A percentile compares a stretch with the other conserved stretches of the same genome.
Conservation (phyloP, 1,139 yeast genomes). For the Yamadazyma epiphylla region DNA sequence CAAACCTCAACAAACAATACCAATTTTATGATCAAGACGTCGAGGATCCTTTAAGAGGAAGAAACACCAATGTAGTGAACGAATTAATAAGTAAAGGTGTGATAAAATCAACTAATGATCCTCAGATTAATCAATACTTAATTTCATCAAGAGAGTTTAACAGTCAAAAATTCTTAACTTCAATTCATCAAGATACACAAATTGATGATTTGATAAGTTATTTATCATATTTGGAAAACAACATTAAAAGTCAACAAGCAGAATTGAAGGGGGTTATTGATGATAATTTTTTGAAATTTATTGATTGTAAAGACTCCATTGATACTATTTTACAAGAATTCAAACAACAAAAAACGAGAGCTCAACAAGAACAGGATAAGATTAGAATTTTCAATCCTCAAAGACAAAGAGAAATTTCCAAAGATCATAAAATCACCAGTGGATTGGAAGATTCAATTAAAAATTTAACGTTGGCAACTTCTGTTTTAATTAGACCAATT, state of each 20-base stretch:
- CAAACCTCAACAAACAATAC: conserved; percentile 4
- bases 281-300: conserved; percentile 69
- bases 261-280: conserved; percentile 67
- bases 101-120: conserved; percentile 36
- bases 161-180: conserved; percentile 63
- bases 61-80: conserved; percentile 40
- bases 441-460: conserved; percentile 44
- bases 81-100: conserved; percentile 37
- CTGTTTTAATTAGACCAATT: conserved; percentile 73
- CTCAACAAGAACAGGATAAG: conserved; percentile 35
- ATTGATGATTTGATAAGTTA: conserved; percentile 58
- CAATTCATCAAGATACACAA: conserved; percentile 68
- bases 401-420: conserved; percentile 17
- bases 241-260: conserved; percentile 61
- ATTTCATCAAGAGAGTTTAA: conserved; percentile 73
- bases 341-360: conserved; percentile 30
- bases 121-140: conserved; percentile 50
- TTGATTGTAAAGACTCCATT: conserved; percentile 63
- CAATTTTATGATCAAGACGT: conserved; percentile 17
- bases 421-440: conserved; percentile 19
- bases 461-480: conserved; percentile 54
- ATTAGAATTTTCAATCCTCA: conserved; percentile 39
- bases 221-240: conserved; percentile 54
- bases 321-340: conserved; percentile 36
- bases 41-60: conserved; percentile 56